Conservation (phyloP, 257 asterid genomes). For the Solanum raphanifolium region DNA sequence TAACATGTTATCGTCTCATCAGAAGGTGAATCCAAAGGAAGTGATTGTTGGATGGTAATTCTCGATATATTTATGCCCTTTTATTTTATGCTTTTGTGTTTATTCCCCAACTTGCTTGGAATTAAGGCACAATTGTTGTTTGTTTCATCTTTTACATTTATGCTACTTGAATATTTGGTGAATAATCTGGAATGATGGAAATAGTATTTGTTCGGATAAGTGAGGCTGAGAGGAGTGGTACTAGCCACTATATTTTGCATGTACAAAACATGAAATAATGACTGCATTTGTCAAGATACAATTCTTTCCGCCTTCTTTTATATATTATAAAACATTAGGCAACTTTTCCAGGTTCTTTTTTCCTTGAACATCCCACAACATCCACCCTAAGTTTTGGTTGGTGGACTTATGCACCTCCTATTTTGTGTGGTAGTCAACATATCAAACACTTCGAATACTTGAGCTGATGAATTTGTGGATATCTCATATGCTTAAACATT, state of each 20-base stretch:
- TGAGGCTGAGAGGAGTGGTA: neutral
- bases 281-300: neutral
- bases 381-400: neutral
- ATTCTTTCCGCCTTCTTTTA: neutral
- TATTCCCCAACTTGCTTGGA: neutral
- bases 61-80: neutral
- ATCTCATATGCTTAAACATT: neutral
- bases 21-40: constrained; percentile 94
- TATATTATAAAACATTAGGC: neutral
- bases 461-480: neutral
- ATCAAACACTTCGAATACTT: neutral
- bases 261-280: neutral
- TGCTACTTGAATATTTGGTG: neutral
- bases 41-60: constrained; percentile 91
- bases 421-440: neutral
- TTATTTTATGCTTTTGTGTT: neutral
- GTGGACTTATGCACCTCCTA: neutral
- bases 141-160: neutral
- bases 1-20: constrained; percentile 82
- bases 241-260: neutral
- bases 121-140: neutral
- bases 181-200: neutral
- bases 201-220: neutral
- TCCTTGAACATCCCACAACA: neutral
- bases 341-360: neutral